Conservation (phyloP, 2,329 filamentous ascomycete genomes). For the Aspergillus quadricinctus region DNA sequence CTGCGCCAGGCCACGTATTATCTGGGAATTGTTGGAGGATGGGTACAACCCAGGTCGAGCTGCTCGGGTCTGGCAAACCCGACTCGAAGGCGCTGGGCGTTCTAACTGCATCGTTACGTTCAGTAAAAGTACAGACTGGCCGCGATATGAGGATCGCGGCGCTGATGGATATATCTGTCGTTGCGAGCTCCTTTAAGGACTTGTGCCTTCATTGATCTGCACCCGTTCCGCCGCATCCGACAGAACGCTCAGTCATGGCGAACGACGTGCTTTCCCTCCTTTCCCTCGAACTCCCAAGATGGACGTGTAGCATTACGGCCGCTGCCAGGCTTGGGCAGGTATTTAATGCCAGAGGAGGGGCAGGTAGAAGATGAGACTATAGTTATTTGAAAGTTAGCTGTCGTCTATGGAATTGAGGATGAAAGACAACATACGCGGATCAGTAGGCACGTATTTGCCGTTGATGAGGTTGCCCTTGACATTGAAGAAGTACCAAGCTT, state of each 20-base stretch:
- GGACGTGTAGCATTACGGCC: background rate
- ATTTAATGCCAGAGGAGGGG: slow-evolving; percentile 59
- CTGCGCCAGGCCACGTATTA: background rate
- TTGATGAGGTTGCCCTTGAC: slow-evolving; percentile 55
- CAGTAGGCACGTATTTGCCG: slow-evolving; percentile 56
- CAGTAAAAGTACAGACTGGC: background rate
- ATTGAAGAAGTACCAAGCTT: slow-evolving; percentile 53
- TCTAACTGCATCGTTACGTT: background rate
- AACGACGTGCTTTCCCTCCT: background rate
- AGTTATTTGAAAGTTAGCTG: background rate
- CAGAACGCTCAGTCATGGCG: background rate
- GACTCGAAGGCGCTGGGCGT: background rate
- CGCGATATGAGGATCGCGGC: background rate
- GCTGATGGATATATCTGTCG: background rate
- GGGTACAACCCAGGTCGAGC: background rate
- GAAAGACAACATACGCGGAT: slow-evolving; percentile 39
- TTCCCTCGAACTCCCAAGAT: background rate
- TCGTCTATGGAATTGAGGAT: background rate
- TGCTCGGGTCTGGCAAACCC: no score
- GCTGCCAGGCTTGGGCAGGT: slow-evolving; percentile 52
- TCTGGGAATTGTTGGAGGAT: background rate
- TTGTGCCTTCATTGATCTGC: background rate
- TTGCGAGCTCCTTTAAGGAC: background rate
- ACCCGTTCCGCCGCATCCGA: background rate
- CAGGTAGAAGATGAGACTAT: slow-evolving; percentile 52